Evolutionary conservation across 306 rosid genomes (phyloP).

Genomic region (Sesbania bispinosa): DNA sequence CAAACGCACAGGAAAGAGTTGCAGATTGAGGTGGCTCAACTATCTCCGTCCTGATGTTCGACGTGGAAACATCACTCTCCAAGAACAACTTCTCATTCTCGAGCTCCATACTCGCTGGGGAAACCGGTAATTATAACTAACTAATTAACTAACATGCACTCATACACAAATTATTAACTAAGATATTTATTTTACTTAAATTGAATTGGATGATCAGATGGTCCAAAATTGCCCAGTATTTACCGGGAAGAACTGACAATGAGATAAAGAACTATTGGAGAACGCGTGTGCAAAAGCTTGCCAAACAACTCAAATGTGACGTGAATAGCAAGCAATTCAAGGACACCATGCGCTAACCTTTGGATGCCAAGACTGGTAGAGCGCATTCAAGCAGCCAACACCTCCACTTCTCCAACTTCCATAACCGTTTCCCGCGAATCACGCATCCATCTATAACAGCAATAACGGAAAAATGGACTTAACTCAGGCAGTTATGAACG

Average conservation of each 20-base stretch:
- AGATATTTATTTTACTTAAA: not conserved
- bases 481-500: not conserved
- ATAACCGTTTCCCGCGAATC: not conserved
- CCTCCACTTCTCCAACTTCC: not conserved
- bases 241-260: conserved; percentile 91
- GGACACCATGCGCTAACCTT: conserved; percentile 86
- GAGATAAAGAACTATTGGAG: conserved; percentile 97
- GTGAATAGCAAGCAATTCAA: conserved; percentile 97
- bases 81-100: conserved; percentile 88
- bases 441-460: not conserved
- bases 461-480: conserved; percentile 16
- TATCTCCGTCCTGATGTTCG: conserved; percentile 94
- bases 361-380: conserved; percentile 97
- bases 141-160: too few relatives aligned
- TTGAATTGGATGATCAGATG: conserved; percentile 50
- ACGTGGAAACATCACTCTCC: conserved; percentile 87
- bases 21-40: conserved; percentile 90
- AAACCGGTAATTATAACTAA: conserved; percentile 77
- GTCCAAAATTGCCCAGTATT: conserved; percentile 91
- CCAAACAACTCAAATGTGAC: conserved; percentile 96
- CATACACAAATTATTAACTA: too few relatives aligned
- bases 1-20: conserved; percentile 89
- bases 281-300: conserved; percentile 90
- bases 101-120: conserved; percentile 98
- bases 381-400: conserved; percentile 74